phyloP scores from a whole-genome alignment of 805 yeast genomes.

The Teunomyces atbi region DNA sequence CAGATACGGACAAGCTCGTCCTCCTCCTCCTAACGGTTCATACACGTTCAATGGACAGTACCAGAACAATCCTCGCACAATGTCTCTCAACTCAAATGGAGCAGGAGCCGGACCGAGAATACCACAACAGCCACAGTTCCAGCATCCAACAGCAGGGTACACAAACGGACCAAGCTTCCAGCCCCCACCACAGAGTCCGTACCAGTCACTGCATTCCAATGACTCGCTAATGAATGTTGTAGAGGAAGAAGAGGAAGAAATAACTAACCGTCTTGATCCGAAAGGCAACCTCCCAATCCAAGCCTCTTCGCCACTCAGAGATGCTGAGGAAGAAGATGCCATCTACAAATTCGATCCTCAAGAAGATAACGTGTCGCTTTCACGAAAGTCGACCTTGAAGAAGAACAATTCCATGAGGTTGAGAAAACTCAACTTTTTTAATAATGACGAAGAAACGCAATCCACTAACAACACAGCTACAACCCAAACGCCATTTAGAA shows the following conservation, averaged over 20 bases:
- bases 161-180: neutral
- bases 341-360: constrained; percentile 32
- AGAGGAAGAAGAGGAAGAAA: constrained; percentile 35
- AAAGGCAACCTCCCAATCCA: constrained; percentile 1
- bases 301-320: constrained; percentile 3
- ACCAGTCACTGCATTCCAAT: constrained; percentile 16
- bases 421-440: constrained; percentile 39
- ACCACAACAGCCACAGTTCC: constrained; percentile 2
- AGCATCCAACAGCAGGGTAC: constrained; percentile 1
- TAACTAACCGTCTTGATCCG: constrained; percentile 1
- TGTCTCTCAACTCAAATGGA: neutral
- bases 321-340: constrained; percentile 20
- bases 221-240: constrained; percentile 35
- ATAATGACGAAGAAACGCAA: constrained; percentile 12
- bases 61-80: constrained; percentile 3
- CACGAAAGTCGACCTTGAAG: constrained; percentile 38
- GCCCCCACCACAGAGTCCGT: constrained; percentile 2
- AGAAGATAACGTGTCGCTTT: constrained; percentile 25
- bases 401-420: constrained; percentile 41
- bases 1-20: constrained; percentile 3
- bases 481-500: constrained; percentile 1
- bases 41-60: constrained; percentile 1
- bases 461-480: constrained; percentile 4
- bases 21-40: constrained; percentile 4
- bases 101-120: neutral